Conservation (phyloP, 208 protist genomes). For the Leishmania gerbilli region DNA sequence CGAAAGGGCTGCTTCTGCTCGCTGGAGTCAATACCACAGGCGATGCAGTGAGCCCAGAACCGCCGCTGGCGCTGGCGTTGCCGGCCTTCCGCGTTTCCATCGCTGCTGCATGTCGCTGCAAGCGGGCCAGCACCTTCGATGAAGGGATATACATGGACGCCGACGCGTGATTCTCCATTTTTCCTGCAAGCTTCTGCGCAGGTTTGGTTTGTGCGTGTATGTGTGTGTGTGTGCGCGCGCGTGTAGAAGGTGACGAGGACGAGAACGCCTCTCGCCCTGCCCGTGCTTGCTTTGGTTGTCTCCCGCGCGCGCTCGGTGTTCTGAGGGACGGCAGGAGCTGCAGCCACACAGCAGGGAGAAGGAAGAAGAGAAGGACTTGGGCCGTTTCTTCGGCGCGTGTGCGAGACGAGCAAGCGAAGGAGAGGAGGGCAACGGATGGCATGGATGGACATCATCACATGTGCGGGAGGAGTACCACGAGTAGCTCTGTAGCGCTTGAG, state of each 20-base stretch:
- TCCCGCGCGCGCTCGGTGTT: no score
- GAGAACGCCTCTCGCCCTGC: background rate
- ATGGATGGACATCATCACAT: background rate
- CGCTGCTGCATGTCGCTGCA: slow-evolving; percentile 18
- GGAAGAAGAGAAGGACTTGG: background rate
- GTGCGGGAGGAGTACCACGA: background rate
- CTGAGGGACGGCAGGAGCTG: background rate
- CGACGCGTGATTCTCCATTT: slow-evolving; percentile 43
- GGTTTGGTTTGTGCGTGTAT: background rate
- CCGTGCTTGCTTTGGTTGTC: no score
- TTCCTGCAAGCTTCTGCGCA: background rate
- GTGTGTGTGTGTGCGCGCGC: background rate
- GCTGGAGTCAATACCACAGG: no score
- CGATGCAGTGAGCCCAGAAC: background rate
- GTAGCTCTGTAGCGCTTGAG: background rate
- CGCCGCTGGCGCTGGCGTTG: background rate
- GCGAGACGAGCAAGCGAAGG: background rate
- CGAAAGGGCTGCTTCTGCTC: background rate
- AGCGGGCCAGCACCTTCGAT: slow-evolving; percentile 30
- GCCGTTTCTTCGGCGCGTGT: background rate
- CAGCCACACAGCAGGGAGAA: background rate
- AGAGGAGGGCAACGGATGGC: background rate
- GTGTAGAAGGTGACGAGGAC: background rate
- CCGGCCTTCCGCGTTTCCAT: background rate
- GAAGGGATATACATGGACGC: slow-evolving; percentile 40